Base-by-base conservation (phyloP, 202 grass and related monocot species). In the Setaria italica region DNA sequence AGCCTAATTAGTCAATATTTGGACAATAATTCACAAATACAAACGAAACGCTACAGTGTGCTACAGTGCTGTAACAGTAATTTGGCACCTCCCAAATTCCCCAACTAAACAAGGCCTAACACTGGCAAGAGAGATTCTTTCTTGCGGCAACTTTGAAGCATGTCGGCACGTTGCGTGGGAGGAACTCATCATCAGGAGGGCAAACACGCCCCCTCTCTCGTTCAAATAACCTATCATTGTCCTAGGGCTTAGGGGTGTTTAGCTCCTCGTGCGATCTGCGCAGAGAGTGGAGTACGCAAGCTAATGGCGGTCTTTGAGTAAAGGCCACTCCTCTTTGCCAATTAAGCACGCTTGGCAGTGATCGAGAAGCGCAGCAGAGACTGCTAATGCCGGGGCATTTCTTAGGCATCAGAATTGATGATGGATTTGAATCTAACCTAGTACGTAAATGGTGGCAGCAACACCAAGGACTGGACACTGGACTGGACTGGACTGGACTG, bases 141-240 rank as follows among this genome's bases (percentile, higher is more conserved):
- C 41, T 32, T 67, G 56, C 56, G 14, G 57, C 60, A 81, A 48
- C 77, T 45, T 76, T 50, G 3, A 42, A 48, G 55, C 82, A 57
- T 82, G 88, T 72, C 37, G 79, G 79, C 73, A 49, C 16, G 83
- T 66, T 82, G 77, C 56, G 77, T 90, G 29, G 10, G 14, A 76
- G 13, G 62, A 85, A 62, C 64, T 72, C 54, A 20, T 49, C 62
- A 62, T 32, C 56, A 72, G 47, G 32, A 11, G 5, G 77, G 34
- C 32, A 20, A 67, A 9, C 88, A 67, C n/a, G 37, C 21, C 48
- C 48, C 9, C 20, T 2, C 70, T 51, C 51, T 54, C 35, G 80
- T 58, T 77, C 66, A 70, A 59, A 67, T 8, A 49, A 30, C 16
- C 49, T 70, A 84, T 76, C 59, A 72, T 86, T 70, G 75, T 19